A percentile compares a stretch with the other conserved stretches of the same genome.
These are phyloP conservation scores for Fusarium acutatum DNA, from an alignment of 2,329 filamentous ascomycete genomes.

Conservation along the genomic window DNA sequence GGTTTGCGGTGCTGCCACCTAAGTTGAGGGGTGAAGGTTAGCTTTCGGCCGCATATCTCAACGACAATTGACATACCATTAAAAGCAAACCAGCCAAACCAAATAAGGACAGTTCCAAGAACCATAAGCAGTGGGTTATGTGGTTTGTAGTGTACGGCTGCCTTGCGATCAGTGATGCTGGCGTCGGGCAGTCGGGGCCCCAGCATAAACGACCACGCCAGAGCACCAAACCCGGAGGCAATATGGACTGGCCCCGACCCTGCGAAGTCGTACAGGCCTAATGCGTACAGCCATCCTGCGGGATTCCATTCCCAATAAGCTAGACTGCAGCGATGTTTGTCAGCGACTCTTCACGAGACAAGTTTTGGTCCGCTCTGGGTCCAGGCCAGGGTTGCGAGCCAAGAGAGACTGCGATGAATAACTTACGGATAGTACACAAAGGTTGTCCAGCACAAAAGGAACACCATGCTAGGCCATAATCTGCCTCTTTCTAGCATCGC, in stretches of 20 bases:
- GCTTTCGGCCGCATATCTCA: neutral
- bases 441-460: slow-evolving; percentile 70
- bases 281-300: slow-evolving; percentile 71
- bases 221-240: slow-evolving; percentile 67
- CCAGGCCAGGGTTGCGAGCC: neutral
- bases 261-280: slow-evolving; percentile 68
- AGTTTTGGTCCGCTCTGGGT: neutral
- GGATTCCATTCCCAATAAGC: slow-evolving; percentile 74
- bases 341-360: neutral
- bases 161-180: slow-evolving; percentile 21
- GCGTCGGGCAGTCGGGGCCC: slow-evolving; percentile 58
- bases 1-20: slow-evolving; percentile 56
- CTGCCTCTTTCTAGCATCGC: slow-evolving; percentile 50
- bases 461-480: slow-evolving; percentile 63
- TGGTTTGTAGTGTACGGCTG: slow-evolving; percentile 53
- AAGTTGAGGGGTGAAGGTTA: neutral
- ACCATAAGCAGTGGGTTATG: slow-evolving; percentile 72
- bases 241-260: slow-evolving; percentile 72
- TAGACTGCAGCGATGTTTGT: slow-evolving; percentile 44
- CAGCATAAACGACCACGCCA: slow-evolving; percentile 70
- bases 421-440: slow-evolving; percentile 64
- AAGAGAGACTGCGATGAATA: fast-evolving
- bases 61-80: slow-evolving; percentile 48
- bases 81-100: slow-evolving; percentile 69
- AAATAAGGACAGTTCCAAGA: slow-evolving; percentile 70